A percentile compares a stretch with the other conserved stretches of the same genome.
These are phyloP conservation scores for Penicillium brevicompactum DNA, from an alignment of 2,329 filamentous ascomycete species.

Conservation along the genomic window DNA sequence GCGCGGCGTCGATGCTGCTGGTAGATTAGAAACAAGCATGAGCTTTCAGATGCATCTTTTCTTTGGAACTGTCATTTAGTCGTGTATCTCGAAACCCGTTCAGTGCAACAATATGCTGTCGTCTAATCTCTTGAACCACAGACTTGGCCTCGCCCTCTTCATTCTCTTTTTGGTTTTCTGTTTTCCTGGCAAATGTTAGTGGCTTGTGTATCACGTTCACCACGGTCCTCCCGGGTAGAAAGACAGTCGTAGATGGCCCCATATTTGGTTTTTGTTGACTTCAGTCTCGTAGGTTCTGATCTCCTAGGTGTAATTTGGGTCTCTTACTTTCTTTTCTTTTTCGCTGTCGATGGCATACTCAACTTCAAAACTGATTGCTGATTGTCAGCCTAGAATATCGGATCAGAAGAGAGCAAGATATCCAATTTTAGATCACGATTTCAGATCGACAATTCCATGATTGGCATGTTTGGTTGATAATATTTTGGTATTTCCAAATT, in stretches of 20 bases:
- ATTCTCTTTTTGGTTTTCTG: too few species aligned
- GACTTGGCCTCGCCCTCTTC: too few species aligned
- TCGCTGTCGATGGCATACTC: neutral
- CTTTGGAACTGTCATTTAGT: neutral
- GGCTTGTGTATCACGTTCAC: too few species aligned
- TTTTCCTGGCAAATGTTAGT: too few species aligned
- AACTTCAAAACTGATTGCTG: neutral
- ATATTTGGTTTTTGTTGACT: too few species aligned
- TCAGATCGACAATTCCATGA: conserved; percentile 4
- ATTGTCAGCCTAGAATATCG: neutral
- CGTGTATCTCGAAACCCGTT: neutral
- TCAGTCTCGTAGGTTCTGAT: too few species aligned
- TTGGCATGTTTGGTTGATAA: conserved; percentile 23
- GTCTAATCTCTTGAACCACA: too few species aligned
- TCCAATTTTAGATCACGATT: neutral
- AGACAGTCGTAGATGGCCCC: too few species aligned
- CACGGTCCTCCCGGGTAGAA: too few species aligned
- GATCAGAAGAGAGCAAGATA: neutral
- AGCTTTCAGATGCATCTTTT: neutral
- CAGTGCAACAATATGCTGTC: too few species aligned
- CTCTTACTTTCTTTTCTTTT: neutral
- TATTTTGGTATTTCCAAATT: conserved; percentile 41
- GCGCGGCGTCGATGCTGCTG: neutral
- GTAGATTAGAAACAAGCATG: neutral
- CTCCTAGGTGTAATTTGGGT: too few species aligned